Evolutionary conservation across 78 protist species (phyloP).

Genomic region (Bigelowiella natans): DNA sequence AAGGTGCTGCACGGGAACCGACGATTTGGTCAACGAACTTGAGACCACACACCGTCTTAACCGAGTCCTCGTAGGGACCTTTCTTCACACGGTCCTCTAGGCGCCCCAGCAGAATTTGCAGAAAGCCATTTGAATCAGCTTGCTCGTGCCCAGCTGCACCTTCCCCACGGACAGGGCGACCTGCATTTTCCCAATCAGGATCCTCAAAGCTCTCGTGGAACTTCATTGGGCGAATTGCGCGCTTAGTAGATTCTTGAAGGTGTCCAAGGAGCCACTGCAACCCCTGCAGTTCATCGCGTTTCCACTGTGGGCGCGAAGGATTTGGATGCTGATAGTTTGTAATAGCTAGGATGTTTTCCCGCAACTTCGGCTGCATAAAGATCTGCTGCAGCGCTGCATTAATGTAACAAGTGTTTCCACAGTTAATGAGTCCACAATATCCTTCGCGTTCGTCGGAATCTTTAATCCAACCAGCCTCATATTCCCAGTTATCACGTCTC

Average conservation of each 20-base stretch:
- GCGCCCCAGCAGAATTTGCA: not conserved
- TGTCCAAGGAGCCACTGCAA: not conserved
- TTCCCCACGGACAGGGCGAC: not conserved
- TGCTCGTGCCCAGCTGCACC: not conserved
- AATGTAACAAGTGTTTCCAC: not conserved
- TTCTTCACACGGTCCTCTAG: not conserved
- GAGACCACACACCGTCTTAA: not conserved
- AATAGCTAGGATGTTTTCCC: not conserved
- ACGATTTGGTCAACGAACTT: not conserved
- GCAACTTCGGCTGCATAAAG: not conserved
- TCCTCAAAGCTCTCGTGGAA: not conserved
- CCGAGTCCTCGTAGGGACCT: not conserved
- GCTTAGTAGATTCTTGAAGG: not conserved
- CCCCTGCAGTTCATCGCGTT: not conserved
- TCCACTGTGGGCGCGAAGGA: not conserved
- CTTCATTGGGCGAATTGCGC: not conserved
- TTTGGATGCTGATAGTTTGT: not conserved
- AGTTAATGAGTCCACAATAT: not conserved
- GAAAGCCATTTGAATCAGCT: not conserved
- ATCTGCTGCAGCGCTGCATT: not conserved
- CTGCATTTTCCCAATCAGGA: not conserved
- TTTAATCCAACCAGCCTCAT: not conserved
- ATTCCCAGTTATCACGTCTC: not conserved
- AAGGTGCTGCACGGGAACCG: not conserved
- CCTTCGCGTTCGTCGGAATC: not conserved